Evolutionary conservation across 306 rosid genomes (phyloP).

Genomic region (Prunus davidiana): DNA sequence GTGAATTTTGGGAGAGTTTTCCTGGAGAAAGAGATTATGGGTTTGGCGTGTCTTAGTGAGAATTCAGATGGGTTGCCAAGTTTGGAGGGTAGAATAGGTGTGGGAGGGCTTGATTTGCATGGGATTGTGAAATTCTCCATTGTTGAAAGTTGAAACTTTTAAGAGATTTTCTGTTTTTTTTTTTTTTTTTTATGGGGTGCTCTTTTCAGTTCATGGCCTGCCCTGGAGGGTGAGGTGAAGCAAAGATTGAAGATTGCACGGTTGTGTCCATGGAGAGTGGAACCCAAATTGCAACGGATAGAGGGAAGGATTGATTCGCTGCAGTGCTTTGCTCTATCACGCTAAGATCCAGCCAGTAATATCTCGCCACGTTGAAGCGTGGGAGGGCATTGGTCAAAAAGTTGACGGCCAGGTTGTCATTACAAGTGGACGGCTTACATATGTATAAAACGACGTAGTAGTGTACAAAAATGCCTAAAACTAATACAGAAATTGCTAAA

Average conservation of each 20-base stretch:
- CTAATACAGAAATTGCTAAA: no score
- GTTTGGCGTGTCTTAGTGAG: conserved; percentile 35
- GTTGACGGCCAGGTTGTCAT: no score
- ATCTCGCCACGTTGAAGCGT: not conserved
- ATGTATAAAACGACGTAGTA: no score
- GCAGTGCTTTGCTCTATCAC: not conserved
- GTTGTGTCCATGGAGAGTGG: not conserved
- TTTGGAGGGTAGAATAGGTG: conserved; percentile 26
- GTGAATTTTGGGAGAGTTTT: conserved; percentile 22
- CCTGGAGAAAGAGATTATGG: conserved; percentile 33
- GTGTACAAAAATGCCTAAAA: no score
- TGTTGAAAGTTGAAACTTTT: conserved; percentile 12
- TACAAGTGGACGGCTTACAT: no score
- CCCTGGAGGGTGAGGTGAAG: not conserved
- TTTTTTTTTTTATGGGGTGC: not conserved
- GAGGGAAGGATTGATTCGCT: not conserved
- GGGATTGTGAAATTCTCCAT: conserved; percentile 51
- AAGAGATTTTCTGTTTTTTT: not conserved
- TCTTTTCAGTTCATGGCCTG: conserved; percentile 1
- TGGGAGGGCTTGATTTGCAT: conserved; percentile 39
- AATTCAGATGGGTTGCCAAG: conserved; percentile 32
- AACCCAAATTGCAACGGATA: not conserved
- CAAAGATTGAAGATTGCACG: not conserved
- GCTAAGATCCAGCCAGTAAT: not conserved
- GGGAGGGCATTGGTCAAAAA: not conserved